Evolutionary conservation across 139 green algal genomes (phyloP), one percentile per base, ranked within the genome.

Genomic region (Pseudopediastrum boryanum): DNA sequence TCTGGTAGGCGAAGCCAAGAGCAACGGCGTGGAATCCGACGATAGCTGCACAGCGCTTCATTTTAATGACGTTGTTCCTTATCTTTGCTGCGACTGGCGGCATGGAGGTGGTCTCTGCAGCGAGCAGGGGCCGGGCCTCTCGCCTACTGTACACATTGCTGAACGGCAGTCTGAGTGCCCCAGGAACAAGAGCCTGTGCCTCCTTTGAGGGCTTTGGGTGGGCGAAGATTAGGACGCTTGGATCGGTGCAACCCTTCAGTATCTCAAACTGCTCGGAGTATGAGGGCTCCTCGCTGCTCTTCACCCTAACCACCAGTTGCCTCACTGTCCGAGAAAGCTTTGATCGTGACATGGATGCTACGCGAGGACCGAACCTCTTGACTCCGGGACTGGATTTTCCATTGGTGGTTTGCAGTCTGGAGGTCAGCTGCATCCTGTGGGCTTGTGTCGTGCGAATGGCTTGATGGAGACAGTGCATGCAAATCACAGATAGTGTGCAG

Each of bases 121-220:
- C 21, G n/a, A 65, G 41, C 69, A 77, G 48, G 2, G 69, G 69
- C 8, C 69, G 27, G n/a, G 63, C 31, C 46, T 64, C 46, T 29
- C 16, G 3, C 35, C 64, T 77, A 23, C 50, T 35, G 25, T 77
- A 65, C 2, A 65, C 7, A 38, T 64, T 36, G 38, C 43, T 46
- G 69, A 48, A 65, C 16, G 48, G 46, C 21, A 77, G 27, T 19
- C 9, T 5, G 2, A 10, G 16, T 4, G 69, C 69, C 12, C 69
- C 69, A n/a, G 69, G 69, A 0, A 39, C 69, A 35, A 39, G 35
- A 35, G 46, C 69, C 42, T 66, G 58, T 10, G 92, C 39, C n/a
- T 66, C 58, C 38, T 29, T 29, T 10, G 58, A 66, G 58, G 58
- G 58, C 58, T 66, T 66, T 29, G 58, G 10, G 23, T 66, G 38